Percentiles rank a stretch among this genome's conserved stretches.
Evolutionary conservation across 2,329 filamentous ascomycete genomes (phyloP).

Genomic region (Exophiala alcalophila): DNA sequence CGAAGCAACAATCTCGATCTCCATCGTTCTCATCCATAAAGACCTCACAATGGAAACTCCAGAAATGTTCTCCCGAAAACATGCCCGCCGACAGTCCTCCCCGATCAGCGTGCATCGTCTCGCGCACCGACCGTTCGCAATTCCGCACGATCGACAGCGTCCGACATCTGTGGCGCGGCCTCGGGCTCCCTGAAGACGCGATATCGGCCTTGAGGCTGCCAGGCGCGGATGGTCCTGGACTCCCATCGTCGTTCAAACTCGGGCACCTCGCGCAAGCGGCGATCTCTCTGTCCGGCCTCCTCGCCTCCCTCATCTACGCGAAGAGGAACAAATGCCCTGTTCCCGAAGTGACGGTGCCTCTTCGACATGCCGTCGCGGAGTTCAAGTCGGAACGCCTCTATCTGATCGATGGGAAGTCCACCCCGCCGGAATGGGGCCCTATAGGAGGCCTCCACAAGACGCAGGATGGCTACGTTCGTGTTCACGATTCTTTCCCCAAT

Average conservation of each 20-base stretch:
- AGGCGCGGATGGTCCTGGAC: constrained; percentile 6
- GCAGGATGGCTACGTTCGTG: constrained; percentile 52
- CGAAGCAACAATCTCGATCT: too few relatives aligned
- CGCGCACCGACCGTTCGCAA: constrained; percentile 1
- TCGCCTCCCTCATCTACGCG: constrained; percentile 48
- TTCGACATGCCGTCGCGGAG: constrained; percentile 50
- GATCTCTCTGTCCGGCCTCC: constrained; percentile 52
- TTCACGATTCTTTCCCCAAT: constrained; percentile 55
- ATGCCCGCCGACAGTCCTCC: too few relatives aligned
- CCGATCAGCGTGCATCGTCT: too few relatives aligned
- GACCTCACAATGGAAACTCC: too few relatives aligned
- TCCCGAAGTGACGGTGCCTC: constrained; percentile 44
- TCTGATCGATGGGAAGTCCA: constrained; percentile 40
- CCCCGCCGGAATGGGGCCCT: constrained; percentile 39
- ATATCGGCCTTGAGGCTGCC: constrained; percentile 10
- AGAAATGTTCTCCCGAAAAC: too few relatives aligned
- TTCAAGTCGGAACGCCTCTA: constrained; percentile 55
- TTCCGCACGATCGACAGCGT: constrained; percentile 16
- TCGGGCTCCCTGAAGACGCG: constrained; percentile 23
- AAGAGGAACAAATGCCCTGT: constrained; percentile 33
- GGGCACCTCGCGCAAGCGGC: constrained; percentile 52
- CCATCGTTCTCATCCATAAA: too few relatives aligned
- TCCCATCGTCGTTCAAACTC: constrained; percentile 56
- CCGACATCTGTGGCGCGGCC: constrained; percentile 25
- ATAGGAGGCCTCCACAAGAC: constrained; percentile 54